Base-by-base conservation (phyloP, 345 rosid genomes). In the Brassica incana region DNA sequence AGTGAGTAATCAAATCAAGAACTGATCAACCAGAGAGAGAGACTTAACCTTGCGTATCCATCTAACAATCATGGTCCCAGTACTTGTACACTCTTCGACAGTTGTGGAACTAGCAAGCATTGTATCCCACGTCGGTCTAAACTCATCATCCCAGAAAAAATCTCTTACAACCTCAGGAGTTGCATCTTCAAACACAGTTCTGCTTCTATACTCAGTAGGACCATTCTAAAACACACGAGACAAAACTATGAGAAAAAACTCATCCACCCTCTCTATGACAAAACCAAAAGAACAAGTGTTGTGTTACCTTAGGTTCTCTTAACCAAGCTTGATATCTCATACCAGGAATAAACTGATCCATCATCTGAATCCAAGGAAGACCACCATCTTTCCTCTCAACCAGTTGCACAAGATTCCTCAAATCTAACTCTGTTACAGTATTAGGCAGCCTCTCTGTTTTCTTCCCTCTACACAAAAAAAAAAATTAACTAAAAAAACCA, bases 91-190 rank as follows among this genome's bases (percentile, higher is more conserved):
- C 65, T 89, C 90, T 18, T 89, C 91, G 59, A 85, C 56, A 12
- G 82, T 86, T 10, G 83, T 64, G 64, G 88, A 78, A 79, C 58
- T 56, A 40, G 87, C 79, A 73, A 93, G 98, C 98, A 90, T 93
- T 80, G 90, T 86, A 72, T 91, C 95, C 95, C 98, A 93, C 68
- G 83, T 83, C 8, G 85, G 77, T 68, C 95, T 85, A 72, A 90
- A 93, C 63, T 84, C 90, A 75, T 91, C 92, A 23, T 91, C 98
- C 98, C 96, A 90, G 69, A 89, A 94, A 54, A 92, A 92, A 78
- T 90, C 96, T 80, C 94, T 89, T 79, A 90, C 84, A 66, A 79
- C 32, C 84, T 86, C 90, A 7, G 98, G 86, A 1, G 86, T 78
- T 54, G 89, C 90, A 83, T 90, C 86, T 81, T 94, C 97, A 67